A percentile compares a stretch with the other conserved stretches of the same genome.
Evolutionary conservation across 441 rosid species (phyloP).

Genomic region (Daphne laureola): DNA sequence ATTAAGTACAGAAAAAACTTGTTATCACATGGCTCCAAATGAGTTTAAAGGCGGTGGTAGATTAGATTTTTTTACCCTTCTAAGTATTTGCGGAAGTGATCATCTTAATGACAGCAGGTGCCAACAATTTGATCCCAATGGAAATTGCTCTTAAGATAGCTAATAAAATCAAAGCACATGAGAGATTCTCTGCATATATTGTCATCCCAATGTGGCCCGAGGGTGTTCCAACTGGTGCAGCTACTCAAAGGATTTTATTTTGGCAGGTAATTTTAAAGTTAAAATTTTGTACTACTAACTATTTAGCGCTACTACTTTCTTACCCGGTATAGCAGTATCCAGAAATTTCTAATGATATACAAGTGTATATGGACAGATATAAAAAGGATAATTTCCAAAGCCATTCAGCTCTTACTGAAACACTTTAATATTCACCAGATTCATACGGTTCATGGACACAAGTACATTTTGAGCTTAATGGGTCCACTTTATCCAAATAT

Average conservation of each 20-base stretch:
- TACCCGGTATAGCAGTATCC: background rate
- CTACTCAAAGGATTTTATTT: slow-evolving; percentile 87
- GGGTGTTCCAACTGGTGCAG: slow-evolving; percentile 83
- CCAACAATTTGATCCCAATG: slow-evolving; percentile 95
- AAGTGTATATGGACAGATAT: no score
- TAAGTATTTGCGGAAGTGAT: slow-evolving; percentile 2
- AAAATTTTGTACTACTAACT: background rate
- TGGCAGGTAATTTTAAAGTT: slow-evolving; percentile 68
- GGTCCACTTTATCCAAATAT: no score
- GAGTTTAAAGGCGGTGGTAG: no score
- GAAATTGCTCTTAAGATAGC: slow-evolving; percentile 95
- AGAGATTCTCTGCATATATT: slow-evolving; percentile 93
- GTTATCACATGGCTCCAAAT: no score
- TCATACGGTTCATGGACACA: no score
- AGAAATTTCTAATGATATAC: background rate
- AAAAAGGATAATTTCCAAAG: no score
- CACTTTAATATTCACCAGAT: no score
- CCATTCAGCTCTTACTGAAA: no score
- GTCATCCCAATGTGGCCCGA: slow-evolving; percentile 99
- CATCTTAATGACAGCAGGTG: slow-evolving; percentile 42
- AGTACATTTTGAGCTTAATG: no score
- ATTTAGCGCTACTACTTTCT: no score
- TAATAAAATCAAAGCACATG: slow-evolving; percentile 75
- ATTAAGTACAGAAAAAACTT: no score
- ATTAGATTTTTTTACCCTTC: no score